Evolutionary conservation across 2,329 filamentous ascomycete genomes (phyloP).

Genomic region (Orbilia brochopaga): DNA sequence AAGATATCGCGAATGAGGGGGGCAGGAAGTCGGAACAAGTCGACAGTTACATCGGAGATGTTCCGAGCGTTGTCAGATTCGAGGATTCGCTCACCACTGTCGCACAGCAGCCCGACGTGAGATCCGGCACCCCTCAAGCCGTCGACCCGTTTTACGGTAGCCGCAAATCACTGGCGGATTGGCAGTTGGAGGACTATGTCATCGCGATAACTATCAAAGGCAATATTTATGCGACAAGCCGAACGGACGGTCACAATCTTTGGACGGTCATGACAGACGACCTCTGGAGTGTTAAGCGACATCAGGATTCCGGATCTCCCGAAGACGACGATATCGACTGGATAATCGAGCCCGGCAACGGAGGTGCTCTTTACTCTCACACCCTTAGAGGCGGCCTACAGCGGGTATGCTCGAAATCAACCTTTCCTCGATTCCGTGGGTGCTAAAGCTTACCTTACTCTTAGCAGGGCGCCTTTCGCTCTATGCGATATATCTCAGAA

Average conservation of each 20-base stretch:
- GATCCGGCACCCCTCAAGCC: constrained; percentile 10
- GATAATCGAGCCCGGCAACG: constrained; percentile 47
- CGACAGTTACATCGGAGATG: constrained; percentile 41
- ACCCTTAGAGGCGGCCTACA: constrained; percentile 20
- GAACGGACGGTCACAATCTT: constrained; percentile 17
- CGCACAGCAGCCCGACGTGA: constrained; percentile 2
- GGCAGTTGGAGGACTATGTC: constrained; percentile 32
- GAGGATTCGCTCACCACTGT: constrained; percentile 41
- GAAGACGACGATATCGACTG: constrained; percentile 39
- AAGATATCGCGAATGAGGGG: constrained; percentile 35
- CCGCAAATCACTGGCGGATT: constrained; percentile 34
- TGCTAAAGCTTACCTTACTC: constrained; percentile 1
- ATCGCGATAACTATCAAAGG: constrained; percentile 43
- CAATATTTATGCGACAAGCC: constrained; percentile 20
- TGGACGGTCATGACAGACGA: constrained; percentile 27
- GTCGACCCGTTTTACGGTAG: constrained; percentile 40
- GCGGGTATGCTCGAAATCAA: constrained; percentile 15
- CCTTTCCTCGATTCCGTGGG: not conserved
- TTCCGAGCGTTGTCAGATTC: constrained; percentile 29
- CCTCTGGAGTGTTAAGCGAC: constrained; percentile 37
- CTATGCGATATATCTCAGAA: constrained; percentile 38
- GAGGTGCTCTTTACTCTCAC: constrained; percentile 35
- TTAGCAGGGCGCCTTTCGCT: constrained; percentile 30
- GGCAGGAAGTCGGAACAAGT: constrained; percentile 18
- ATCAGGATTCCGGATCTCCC: not conserved